phyloP scores from a whole-genome alignment of 2,329 filamentous ascomycete species.

The Aureobasidium sp. region DNA sequence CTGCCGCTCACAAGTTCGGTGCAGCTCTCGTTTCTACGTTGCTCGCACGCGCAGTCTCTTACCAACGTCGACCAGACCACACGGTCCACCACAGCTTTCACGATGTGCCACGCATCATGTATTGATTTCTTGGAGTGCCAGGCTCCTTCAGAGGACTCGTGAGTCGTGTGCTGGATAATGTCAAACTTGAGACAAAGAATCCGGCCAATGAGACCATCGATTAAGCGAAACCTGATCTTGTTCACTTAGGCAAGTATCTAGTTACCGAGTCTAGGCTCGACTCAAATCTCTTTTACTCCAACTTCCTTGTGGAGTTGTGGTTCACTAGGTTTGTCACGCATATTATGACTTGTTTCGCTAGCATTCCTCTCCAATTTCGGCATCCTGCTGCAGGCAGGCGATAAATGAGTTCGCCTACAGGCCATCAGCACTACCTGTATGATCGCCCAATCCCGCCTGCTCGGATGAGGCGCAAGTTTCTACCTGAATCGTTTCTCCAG shows the following conservation, averaged over 20 bases:
- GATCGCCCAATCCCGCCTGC: not conserved
- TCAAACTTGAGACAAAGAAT: constrained; percentile 6
- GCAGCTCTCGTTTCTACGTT: constrained; percentile 4
- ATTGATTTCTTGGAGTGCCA: not conserved
- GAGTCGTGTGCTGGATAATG: not conserved
- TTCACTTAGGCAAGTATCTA: not conserved
- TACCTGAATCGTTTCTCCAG: constrained; percentile 6
- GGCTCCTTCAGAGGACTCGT: not conserved
- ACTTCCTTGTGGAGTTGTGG: not conserved
- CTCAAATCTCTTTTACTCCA: constrained; percentile 13
- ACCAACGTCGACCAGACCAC: not conserved
- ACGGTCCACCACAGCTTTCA: not conserved
- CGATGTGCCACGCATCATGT: not conserved
- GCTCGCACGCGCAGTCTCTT: not conserved
- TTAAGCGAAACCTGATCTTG: constrained; percentile 5
- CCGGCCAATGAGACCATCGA: not conserved
- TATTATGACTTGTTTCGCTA: not conserved
- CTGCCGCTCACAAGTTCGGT: not conserved
- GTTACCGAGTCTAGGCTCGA: constrained; percentile 10
- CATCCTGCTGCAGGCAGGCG: constrained; percentile 3
- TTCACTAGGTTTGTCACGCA: constrained; percentile 13
- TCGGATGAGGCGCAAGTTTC: not conserved
- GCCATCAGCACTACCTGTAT: not conserved
- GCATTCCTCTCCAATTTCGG: constrained; percentile 1
- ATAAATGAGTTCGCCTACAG: constrained; percentile 10